phyloP scores from a whole-genome alignment of 2,329 filamentous ascomycete genomes.

The Myriosclerotinia scirpicola region DNA sequence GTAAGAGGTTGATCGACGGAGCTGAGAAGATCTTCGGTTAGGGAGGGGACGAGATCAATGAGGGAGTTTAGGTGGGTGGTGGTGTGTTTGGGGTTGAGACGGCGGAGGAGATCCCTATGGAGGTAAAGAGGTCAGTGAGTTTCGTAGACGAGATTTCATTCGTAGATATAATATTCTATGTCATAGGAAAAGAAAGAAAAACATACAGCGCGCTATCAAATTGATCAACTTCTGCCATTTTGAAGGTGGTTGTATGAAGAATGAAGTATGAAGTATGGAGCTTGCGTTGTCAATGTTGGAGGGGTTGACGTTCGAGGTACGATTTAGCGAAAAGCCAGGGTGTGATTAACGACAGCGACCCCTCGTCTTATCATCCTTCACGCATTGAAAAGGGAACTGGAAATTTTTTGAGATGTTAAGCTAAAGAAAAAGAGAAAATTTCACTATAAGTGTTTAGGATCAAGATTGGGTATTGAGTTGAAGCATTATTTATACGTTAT shows the following conservation, averaged over 20 bases:
- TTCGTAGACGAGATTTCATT: background rate
- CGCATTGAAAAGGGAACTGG: background rate
- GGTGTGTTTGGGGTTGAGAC: conserved; percentile 92
- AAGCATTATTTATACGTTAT: conserved; percentile 16
- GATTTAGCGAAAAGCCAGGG: conserved; percentile 23
- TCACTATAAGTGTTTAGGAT: background rate
- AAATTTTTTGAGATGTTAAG: no score
- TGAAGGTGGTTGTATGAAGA: conserved; percentile 28
- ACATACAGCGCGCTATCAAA: conserved; percentile 43
- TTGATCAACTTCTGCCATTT: conserved; percentile 41
- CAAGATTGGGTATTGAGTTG: background rate
- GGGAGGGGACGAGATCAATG: conserved; percentile 82
- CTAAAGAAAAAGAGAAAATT: background rate
- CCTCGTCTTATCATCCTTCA: background rate
- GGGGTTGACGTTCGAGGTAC: conserved; percentile 21
- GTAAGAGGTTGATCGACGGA: conserved; percentile 95
- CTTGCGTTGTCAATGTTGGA: conserved; percentile 23
- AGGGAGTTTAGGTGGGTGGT: conserved; percentile 84
- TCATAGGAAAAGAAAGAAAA: background rate
- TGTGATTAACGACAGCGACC: background rate
- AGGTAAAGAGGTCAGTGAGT: conserved; percentile 13
- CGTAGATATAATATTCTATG: background rate
- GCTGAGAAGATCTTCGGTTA: conserved; percentile 96
- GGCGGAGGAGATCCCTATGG: conserved; percentile 92
- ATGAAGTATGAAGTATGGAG: conserved; percentile 15